Evolutionary conservation across 768 basidiomycete species (phyloP), one percentile per base, ranked within the genome.

Genomic region (Suillus ampliporus): DNA sequence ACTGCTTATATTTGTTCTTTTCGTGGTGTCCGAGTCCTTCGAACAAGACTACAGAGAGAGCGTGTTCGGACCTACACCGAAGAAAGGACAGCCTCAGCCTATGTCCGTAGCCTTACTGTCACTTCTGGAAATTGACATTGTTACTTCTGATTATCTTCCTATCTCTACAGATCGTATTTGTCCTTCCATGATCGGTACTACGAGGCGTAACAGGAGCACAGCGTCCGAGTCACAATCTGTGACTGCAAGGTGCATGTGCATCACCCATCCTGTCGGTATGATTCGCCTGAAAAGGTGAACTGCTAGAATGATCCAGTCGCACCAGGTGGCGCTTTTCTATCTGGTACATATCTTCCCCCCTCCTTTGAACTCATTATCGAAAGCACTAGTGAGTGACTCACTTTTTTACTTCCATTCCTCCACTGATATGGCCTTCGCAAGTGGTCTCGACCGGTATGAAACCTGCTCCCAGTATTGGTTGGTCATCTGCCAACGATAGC

Each of bases 201-300:
- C 23, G 54, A 51, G 19, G 31, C 4, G 31, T 31, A 31, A 31
- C 31, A 41, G n/a, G 19, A 44, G 38, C 37, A 40, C 23, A 38
- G 38, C 54, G 38, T 38, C 54, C 54, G 28, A 56, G 54, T 56
- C 54, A 56, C 54, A 26, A 56, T 56, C 54, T 56, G 54, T 56
- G 54, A 56, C 54, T 40, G 14, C 21, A n/a, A n/a, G n/a, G 9
- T 23, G 53, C 37, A 26, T 54, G 53, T 5, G 37, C 8, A 54
- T 38, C 53, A 23, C 5, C 53, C 53, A 15, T 54, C 38, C 37
- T 38, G 21, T 23, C 53, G 53, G 53, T 54, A 19, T 54, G 23
- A 23, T 38, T 38, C 35, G 5, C 37, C 23, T 34, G 8, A 26
- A 54, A 54, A 54, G 15, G 54, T 14, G 17, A 26, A 15, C 37